phyloP scores from a whole-genome alignment of 2,329 filamentous ascomycete species.

The Fusarium bactridioides region DNA sequence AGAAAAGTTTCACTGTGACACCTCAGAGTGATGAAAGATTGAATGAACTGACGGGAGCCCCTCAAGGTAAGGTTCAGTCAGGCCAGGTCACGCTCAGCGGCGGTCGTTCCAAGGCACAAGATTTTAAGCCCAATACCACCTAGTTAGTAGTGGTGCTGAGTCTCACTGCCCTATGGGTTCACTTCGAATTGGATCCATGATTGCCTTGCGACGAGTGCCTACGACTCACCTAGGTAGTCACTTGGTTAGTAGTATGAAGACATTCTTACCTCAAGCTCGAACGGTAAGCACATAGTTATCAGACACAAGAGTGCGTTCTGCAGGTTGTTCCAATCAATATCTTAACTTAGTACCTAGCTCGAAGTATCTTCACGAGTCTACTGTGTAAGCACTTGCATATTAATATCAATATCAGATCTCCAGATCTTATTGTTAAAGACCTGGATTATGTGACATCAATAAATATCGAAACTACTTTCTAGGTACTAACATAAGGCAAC shows the following conservation, averaged over 20 bases:
- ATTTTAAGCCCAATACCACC: not conserved
- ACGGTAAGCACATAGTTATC: constrained; percentile 14
- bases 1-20: constrained; percentile 5
- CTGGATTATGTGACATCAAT: not conserved
- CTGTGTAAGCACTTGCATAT: not conserved
- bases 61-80: constrained; percentile 6
- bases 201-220: not conserved
- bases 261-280: not conserved
- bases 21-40: not conserved
- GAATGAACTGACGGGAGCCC: not conserved
- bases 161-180: constrained; percentile 21
- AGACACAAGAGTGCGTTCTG: not conserved
- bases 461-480: not conserved
- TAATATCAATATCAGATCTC: not conserved
- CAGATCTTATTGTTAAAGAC: not conserved
- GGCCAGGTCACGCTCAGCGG: not conserved
- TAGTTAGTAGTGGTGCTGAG: not conserved
- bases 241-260: not conserved
- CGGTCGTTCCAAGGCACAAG: constrained; percentile 7
- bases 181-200: constrained; percentile 16
- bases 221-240: not conserved
- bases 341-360: not conserved
- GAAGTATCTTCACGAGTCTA: not conserved
- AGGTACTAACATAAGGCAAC: not conserved
- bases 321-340: not conserved